Conservation (phyloP, 2,329 filamentous ascomycete genomes). For the Colletotrichum sublineola region DNA sequence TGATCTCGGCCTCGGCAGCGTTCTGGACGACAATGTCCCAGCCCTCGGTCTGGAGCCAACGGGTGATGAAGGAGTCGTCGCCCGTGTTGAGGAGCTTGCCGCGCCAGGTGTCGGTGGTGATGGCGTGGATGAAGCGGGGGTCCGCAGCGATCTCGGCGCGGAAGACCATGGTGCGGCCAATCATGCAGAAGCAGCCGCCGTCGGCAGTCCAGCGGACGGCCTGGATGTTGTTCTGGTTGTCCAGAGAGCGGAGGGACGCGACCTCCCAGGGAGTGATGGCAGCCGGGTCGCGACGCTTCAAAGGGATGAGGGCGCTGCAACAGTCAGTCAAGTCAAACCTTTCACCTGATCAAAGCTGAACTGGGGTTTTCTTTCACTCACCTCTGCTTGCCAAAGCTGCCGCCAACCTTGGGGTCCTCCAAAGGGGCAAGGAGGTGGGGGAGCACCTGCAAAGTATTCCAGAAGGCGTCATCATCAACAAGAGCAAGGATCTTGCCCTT, state of each 20-base stretch:
- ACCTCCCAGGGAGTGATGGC: slow-evolving; percentile 48
- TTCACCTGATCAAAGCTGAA: neutral
- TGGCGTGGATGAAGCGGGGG: slow-evolving; percentile 44
- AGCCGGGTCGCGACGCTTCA: slow-evolving; percentile 38
- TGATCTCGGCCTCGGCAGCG: slow-evolving; percentile 44
- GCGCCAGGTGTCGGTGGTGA: slow-evolving; percentile 45
- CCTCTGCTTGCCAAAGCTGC: slow-evolving; percentile 45
- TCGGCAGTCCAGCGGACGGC: slow-evolving; percentile 45
- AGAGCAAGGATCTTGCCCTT: slow-evolving; percentile 45
- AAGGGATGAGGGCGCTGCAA: slow-evolving; percentile 44
- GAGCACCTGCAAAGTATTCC: slow-evolving; percentile 39
- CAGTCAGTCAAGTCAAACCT: neutral
- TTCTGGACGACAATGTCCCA: slow-evolving; percentile 48
- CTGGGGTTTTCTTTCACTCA: neutral
- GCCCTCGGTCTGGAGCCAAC: slow-evolving; percentile 46
- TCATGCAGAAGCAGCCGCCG: slow-evolving; percentile 47
- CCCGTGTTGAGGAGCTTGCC: slow-evolving; percentile 45
- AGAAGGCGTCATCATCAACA: slow-evolving; percentile 49
- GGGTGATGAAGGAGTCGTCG: slow-evolving; percentile 49
- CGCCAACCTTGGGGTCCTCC: slow-evolving; percentile 45
- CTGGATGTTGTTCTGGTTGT: slow-evolving; percentile 42
- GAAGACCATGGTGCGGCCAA: slow-evolving; percentile 48
- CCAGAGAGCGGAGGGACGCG: slow-evolving; percentile 46
- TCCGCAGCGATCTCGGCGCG: slow-evolving; percentile 45
- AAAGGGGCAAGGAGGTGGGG: slow-evolving; percentile 47